phyloP scores from a whole-genome alignment of 2,329 filamentous ascomycete species.

The Shiraia bambusicola region DNA sequence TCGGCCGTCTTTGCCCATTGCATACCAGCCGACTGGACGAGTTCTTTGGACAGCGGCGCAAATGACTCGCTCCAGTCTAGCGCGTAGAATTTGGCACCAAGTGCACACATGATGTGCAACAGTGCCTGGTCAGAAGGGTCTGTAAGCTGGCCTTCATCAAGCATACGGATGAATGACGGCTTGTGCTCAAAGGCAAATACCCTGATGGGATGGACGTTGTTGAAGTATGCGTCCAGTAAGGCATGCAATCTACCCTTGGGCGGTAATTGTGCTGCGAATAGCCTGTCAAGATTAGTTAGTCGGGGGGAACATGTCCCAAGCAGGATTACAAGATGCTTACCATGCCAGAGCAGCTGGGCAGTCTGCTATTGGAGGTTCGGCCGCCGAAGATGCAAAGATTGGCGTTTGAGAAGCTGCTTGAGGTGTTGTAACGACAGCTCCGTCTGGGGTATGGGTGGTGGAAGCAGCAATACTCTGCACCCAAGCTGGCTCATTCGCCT shows the following conservation, averaged over 20 bases:
- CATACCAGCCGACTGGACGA: conserved; percentile 34
- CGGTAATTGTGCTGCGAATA: conserved; percentile 28
- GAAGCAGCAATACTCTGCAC: conserved; percentile 30
- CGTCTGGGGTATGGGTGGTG: conserved; percentile 9
- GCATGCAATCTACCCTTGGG: conserved; percentile 25
- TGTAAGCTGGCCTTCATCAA: conserved; percentile 34
- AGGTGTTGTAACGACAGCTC: conserved; percentile 12
- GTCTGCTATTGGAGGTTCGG: conserved; percentile 13
- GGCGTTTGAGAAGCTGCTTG: conserved; percentile 15
- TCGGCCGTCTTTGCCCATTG: conserved; percentile 38
- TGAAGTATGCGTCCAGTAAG: conserved; percentile 35
- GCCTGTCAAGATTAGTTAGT: conserved; percentile 13
- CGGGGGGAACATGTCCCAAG: too few species aligned
- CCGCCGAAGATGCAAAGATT: conserved; percentile 11
- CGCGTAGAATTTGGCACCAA: conserved; percentile 33
- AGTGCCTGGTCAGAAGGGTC: conserved; percentile 33
- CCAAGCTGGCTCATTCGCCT: conserved; percentile 35
- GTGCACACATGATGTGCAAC: conserved; percentile 37
- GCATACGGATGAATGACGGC: conserved; percentile 37
- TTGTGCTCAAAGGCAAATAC: conserved; percentile 37
- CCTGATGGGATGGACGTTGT: conserved; percentile 32
- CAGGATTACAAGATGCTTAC: conserved; percentile 8
- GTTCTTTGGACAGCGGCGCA: conserved; percentile 27
- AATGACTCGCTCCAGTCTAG: conserved; percentile 35
- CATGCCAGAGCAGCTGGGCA: conserved; percentile 28